Conservation (phyloP, 495 filamentous ascomycete genomes). For the Xanthoparmelia taractica region DNA sequence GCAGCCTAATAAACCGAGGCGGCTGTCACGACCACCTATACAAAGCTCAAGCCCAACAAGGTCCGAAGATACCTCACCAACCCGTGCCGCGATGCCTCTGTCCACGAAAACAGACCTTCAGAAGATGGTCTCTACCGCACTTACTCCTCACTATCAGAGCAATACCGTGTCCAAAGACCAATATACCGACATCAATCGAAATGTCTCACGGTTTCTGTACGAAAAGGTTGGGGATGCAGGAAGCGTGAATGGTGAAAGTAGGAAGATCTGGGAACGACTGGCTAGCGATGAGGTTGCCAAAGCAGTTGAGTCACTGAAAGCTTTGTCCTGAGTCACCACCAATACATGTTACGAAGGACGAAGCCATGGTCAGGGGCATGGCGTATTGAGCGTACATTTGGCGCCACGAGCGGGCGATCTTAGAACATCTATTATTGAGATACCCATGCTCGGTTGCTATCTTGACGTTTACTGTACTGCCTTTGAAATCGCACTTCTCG, state of each 20-base stretch:
- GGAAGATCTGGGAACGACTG: conserved; percentile 57
- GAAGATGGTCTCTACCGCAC: conserved; percentile 65
- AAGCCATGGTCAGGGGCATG: conserved; percentile 6
- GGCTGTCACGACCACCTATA: conserved; percentile 45
- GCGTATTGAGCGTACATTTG: neutral
- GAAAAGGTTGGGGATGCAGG: conserved; percentile 60
- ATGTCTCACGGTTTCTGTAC: conserved; percentile 77
- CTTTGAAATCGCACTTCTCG: neutral
- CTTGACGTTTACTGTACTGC: neutral
- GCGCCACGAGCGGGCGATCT: conserved; percentile 1
- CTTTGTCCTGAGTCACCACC: conserved; percentile 2
- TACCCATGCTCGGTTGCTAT: neutral
- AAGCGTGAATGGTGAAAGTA: conserved; percentile 48
- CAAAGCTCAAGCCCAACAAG: conserved; percentile 32
- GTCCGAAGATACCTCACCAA: conserved; percentile 50
- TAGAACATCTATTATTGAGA: neutral
- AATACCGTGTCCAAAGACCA: conserved; percentile 69
- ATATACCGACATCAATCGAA: conserved; percentile 80
- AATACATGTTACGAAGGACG: neutral
- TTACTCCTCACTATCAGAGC: conserved; percentile 66
- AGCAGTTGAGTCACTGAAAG: conserved; percentile 41
- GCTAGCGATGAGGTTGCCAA: conserved; percentile 67
- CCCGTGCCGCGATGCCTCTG: conserved; percentile 50
- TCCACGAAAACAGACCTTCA: conserved; percentile 75
- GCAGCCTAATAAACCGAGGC: conserved; percentile 31